Conservation (phyloP, 306 rosid genomes). For the Inga laurina region DNA sequence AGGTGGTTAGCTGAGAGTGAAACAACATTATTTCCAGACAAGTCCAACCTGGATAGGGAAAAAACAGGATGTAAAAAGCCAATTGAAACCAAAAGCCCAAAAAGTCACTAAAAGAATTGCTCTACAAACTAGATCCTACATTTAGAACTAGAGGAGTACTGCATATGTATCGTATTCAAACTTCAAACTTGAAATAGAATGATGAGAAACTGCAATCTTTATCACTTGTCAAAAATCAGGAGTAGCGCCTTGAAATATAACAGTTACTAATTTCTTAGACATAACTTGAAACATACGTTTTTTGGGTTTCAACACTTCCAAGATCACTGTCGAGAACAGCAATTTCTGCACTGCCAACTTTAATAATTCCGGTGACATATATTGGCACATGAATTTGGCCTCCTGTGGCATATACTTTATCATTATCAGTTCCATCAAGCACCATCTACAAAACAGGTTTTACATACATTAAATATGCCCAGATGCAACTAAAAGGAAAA, state of each 20-base stretch:
- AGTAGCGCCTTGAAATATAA: background rate
- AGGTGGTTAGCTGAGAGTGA: constrained; percentile 92
- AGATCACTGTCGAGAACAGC: constrained; percentile 88
- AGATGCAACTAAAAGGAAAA: constrained; percentile 30
- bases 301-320: constrained; percentile 84
- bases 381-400: constrained; percentile 78
- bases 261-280: constrained; percentile 2
- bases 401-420: constrained; percentile 71
- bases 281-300: constrained; percentile 56
- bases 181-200: constrained; percentile 5
- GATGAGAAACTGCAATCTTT: constrained; percentile 21
- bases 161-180: constrained; percentile 15
- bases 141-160: background rate
- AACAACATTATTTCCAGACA: constrained; percentile 63
- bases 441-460: constrained; percentile 50
- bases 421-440: constrained; percentile 63
- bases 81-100: constrained; percentile 21
- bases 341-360: constrained; percentile 73
- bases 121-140: too few relatives aligned
- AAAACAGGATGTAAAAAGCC: constrained; percentile 25
- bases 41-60: constrained; percentile 64
- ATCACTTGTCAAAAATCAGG: constrained; percentile 21
- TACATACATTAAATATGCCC: constrained; percentile 25
- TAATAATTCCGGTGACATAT: constrained; percentile 68
- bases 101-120: background rate